Conservation (phyloP, 163 green algal genomes). For the Dunaliella salina region DNA sequence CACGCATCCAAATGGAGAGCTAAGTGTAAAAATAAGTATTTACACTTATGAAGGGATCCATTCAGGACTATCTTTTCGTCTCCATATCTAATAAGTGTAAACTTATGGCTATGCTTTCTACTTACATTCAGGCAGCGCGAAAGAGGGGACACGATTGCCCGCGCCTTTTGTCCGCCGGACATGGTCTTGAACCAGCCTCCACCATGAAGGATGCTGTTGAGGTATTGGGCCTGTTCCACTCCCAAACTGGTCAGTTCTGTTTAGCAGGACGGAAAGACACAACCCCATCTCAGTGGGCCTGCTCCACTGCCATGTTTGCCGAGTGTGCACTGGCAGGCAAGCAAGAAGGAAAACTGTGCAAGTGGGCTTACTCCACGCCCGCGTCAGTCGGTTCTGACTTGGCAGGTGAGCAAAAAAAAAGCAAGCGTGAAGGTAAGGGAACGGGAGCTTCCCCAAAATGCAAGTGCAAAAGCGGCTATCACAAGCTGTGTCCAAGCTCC, state of each 20-base stretch:
- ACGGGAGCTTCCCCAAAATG: neutral
- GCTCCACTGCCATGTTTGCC: too few species aligned
- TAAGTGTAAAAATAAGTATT: too few species aligned
- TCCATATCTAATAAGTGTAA: too few species aligned
- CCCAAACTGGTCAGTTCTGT: conserved; percentile 51
- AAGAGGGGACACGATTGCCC: conserved; percentile 44
- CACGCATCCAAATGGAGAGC: too few species aligned
- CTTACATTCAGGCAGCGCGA: conserved; percentile 8
- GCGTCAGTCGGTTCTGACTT: neutral
- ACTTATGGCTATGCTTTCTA: neutral
- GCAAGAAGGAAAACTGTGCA: neutral
- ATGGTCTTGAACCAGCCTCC: conserved; percentile 46
- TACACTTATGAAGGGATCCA: too few species aligned
- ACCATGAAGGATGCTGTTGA: conserved; percentile 48
- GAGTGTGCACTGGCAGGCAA: too few species aligned
- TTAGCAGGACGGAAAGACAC: neutral
- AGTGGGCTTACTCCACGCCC: neutral
- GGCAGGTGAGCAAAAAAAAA: too few species aligned
- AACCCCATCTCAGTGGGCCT: neutral
- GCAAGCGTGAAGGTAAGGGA: neutral
- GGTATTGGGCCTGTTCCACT: conserved; percentile 33
- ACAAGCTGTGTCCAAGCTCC: too few species aligned
- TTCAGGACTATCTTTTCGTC: too few species aligned
- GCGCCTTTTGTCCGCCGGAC: conserved; percentile 22
- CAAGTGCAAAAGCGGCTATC: neutral